phyloP scores from a whole-genome alignment of 176 grass and related monocot genomes.

The Ensete ventricosum region DNA sequence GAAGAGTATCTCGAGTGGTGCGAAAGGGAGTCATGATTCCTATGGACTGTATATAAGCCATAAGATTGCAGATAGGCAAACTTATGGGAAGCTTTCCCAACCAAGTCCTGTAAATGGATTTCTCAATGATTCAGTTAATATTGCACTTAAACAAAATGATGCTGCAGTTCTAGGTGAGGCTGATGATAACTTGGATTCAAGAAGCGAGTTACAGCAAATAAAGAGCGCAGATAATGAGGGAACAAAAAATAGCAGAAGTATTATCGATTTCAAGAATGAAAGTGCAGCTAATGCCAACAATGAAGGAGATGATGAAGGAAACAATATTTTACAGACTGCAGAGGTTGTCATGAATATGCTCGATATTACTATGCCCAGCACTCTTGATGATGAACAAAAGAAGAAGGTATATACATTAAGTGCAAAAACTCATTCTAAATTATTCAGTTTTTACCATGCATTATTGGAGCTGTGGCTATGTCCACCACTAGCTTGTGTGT shows the following conservation, averaged over 20 bases:
- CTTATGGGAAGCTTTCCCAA: not conserved
- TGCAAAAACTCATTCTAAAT: not conserved
- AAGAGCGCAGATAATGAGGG: constrained; percentile 25
- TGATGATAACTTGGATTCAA: constrained; percentile 23
- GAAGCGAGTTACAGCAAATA: constrained; percentile 13
- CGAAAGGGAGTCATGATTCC: constrained; percentile 20
- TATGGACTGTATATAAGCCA: constrained; percentile 30
- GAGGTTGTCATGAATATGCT: constrained; percentile 79
- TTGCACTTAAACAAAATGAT: constrained; percentile 19
- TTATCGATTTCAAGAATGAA: not conserved
- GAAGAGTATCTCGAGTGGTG: constrained; percentile 21
- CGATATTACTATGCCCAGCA: constrained; percentile 83
- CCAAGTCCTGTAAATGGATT: constrained; percentile 39
- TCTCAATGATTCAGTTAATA: constrained; percentile 36
- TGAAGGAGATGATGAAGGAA: constrained; percentile 50
- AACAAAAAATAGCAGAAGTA: constrained; percentile 21
- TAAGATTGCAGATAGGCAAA: constrained; percentile 25
- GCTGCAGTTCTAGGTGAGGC: constrained; percentile 34
- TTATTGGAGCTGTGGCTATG: not conserved
- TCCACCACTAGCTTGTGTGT: not conserved
- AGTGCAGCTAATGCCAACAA: not conserved
- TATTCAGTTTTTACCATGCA: not conserved
- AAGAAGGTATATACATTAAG: constrained; percentile 38
- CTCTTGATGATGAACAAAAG: constrained; percentile 69
- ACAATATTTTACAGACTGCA: constrained; percentile 65